A percentile compares a stretch with the other conserved stretches of the same genome.
Evolutionary conservation across 169 alveolate genomes (phyloP).

Genomic region (Plasmodium sp.): DNA sequence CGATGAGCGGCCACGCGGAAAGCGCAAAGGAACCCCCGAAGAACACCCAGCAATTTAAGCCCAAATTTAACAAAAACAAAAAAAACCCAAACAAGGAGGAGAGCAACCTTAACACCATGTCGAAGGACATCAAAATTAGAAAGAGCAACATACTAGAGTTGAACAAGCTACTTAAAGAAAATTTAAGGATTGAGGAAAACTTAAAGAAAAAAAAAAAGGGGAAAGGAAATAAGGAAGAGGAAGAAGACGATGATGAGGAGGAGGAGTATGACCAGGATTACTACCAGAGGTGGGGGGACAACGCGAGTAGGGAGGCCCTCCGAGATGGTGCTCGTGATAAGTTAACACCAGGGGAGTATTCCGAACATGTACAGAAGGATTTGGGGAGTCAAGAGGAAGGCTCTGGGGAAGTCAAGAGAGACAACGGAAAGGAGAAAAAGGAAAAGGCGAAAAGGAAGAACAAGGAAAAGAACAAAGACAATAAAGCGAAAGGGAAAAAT

Average conservation of each 20-base stretch:
- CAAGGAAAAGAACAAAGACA: conserved; percentile 28
- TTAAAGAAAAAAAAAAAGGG: not conserved
- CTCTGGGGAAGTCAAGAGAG: not conserved
- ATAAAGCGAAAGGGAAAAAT: conserved; percentile 11
- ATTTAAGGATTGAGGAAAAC: conserved; percentile 38
- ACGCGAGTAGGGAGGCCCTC: not conserved
- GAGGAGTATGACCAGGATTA: not conserved
- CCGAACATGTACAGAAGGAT: not conserved
- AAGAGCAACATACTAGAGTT: conserved; percentile 25
- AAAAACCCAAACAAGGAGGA: not conserved
- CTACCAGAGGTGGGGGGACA: not conserved
- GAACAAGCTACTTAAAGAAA: conserved; percentile 19
- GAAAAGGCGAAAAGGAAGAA: conserved; percentile 5
- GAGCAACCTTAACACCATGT: not conserved
- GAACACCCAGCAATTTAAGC: conserved; percentile 4
- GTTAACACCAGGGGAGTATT: not conserved
- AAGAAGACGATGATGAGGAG: not conserved
- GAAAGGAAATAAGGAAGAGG: not conserved
- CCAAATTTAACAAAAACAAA: conserved; percentile 18
- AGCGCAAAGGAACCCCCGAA: not conserved
- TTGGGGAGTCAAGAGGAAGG: not conserved
- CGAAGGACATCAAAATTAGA: conserved; percentile 27
- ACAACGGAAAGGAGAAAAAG: conserved; percentile 1
- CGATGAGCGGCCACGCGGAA: not conserved
- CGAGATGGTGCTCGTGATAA: not conserved